Evolutionary conservation across 352 stramenopile species (phyloP).

Genomic region (Peronospora farinosa): DNA sequence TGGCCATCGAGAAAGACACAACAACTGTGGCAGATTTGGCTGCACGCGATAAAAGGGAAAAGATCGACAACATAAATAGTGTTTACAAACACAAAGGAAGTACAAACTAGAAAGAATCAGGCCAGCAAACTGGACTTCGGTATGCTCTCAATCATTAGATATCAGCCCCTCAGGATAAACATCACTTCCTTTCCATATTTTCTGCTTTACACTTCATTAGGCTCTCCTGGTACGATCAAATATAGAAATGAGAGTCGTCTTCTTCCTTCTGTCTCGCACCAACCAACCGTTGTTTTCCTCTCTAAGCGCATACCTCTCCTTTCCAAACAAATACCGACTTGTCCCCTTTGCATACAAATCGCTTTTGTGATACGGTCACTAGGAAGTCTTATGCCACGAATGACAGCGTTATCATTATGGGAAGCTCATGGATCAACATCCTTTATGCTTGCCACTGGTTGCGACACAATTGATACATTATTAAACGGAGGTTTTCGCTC

Average conservation of each 20-base stretch:
- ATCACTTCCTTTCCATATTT: constrained; percentile 51
- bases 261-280: no score
- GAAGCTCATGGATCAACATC: constrained; percentile 21
- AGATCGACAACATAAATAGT: constrained; percentile 5
- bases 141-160: constrained; percentile 70
- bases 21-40: constrained; percentile 86
- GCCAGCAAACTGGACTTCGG: constrained; percentile 77
- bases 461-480: constrained; percentile 45
- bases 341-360: background rate
- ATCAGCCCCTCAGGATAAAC: constrained; percentile 84
- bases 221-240: background rate
- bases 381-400: background rate
- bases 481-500: constrained; percentile 59
- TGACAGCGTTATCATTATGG: constrained; percentile 48
- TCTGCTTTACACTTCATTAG: background rate
- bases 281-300: constrained; percentile 17
- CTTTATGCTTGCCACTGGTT: constrained; percentile 45
- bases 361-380: constrained; percentile 16
- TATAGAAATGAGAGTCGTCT: constrained; percentile 17
- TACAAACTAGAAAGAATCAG: constrained; percentile 56
- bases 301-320: constrained; percentile 1
- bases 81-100: background rate
- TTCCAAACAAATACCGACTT: background rate
- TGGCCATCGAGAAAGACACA: constrained; percentile 52
- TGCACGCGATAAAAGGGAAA: constrained; percentile 31